These are phyloP conservation scores for Epichloe coenophiala DNA, from an alignment of 2,329 filamentous ascomycete genomes.

Conservation along the genomic window DNA sequence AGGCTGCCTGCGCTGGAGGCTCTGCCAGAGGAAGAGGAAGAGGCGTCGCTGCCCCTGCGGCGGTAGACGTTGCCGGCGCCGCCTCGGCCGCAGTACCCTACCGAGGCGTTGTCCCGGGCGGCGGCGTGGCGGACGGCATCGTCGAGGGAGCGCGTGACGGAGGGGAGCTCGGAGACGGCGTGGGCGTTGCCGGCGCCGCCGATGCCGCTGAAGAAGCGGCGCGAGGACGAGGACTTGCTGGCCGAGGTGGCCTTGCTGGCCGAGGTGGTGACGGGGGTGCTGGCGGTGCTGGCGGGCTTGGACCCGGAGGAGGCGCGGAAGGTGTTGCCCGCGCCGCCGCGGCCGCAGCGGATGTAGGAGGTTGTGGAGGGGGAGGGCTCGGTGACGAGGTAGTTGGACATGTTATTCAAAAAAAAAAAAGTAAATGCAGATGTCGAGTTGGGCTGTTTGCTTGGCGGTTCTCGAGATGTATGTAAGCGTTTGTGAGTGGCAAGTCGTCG, in stretches of 20 bases:
- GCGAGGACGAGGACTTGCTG: conserved; percentile 22
- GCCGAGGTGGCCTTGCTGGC: conserved; percentile 12
- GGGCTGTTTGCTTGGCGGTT: too few species aligned
- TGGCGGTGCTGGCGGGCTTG: too few species aligned
- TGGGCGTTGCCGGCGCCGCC: conserved; percentile 54
- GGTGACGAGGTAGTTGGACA: conserved; percentile 19
- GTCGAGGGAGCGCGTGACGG: conserved; percentile 33
- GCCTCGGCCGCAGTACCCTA: conserved; percentile 53
- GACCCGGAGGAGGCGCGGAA: conserved; percentile 29
- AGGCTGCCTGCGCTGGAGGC: conserved; percentile 13
- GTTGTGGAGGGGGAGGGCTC: conserved; percentile 19
- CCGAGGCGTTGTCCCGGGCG: conserved; percentile 25
- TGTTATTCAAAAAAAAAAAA: too few species aligned
- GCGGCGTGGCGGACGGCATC: conserved; percentile 31
- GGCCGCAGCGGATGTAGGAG: conserved; percentile 34
- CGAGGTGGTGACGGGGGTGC: conserved; percentile 6
- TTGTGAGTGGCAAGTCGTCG: too few species aligned
- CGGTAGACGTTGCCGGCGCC: conserved; percentile 55
- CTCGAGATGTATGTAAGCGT: too few species aligned
- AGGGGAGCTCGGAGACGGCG: conserved; percentile 27
- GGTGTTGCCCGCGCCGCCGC: conserved; percentile 43
- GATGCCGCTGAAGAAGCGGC: conserved; percentile 50
- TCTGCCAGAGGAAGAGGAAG: conserved; percentile 14
- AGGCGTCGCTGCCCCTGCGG: conserved; percentile 22
- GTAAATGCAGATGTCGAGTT: too few species aligned